Evolutionary conservation across 371 early-diverging fungal genomes (phyloP).

Genomic region (Chytridium lagenaria): DNA sequence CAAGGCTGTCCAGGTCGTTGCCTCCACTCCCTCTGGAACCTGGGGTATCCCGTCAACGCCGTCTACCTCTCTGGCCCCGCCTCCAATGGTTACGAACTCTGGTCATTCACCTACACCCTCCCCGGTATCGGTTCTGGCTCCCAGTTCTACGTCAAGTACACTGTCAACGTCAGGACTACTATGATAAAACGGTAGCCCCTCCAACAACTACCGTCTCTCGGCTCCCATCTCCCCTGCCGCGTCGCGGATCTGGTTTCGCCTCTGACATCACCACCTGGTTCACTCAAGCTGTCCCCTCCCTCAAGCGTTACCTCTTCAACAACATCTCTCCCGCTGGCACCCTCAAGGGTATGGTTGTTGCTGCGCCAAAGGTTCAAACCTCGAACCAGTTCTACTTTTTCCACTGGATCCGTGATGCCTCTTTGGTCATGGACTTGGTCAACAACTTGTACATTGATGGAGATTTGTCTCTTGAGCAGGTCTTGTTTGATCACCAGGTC

Average conservation of each 20-base stretch:
- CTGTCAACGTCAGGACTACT: slow-evolving; percentile 48
- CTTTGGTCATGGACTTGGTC: slow-evolving; percentile 28
- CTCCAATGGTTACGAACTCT: slow-evolving; percentile 32
- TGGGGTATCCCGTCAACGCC: slow-evolving; percentile 36
- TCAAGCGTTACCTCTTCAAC: too few relatives aligned
- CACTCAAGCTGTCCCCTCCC: slow-evolving; percentile 12
- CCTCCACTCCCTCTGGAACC: slow-evolving; percentile 41
- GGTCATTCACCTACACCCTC: slow-evolving; percentile 48
- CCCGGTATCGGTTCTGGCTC: slow-evolving; percentile 40
- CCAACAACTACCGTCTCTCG: slow-evolving; percentile 11
- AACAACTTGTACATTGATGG: slow-evolving; percentile 11
- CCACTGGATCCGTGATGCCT: too few relatives aligned
- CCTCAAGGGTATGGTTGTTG: slow-evolving; percentile 20
- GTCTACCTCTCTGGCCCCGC: not conserved
- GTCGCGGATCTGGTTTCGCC: not conserved
- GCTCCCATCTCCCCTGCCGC: not conserved
- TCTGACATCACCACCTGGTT: slow-evolving; percentile 23
- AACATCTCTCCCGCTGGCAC: too few relatives aligned
- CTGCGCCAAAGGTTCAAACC: slow-evolving; percentile 10
- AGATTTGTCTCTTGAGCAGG: slow-evolving; percentile 18
- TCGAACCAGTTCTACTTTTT: not conserved
- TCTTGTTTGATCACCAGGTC: slow-evolving; percentile 45
- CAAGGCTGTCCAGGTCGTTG: slow-evolving; percentile 47
- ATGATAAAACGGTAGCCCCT: slow-evolving; percentile 47
- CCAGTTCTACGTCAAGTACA: slow-evolving; percentile 54